Evolutionary conservation across 1,284 basidiomycete genomes (phyloP).

Genomic region (Rhodotorula sp.): DNA sequence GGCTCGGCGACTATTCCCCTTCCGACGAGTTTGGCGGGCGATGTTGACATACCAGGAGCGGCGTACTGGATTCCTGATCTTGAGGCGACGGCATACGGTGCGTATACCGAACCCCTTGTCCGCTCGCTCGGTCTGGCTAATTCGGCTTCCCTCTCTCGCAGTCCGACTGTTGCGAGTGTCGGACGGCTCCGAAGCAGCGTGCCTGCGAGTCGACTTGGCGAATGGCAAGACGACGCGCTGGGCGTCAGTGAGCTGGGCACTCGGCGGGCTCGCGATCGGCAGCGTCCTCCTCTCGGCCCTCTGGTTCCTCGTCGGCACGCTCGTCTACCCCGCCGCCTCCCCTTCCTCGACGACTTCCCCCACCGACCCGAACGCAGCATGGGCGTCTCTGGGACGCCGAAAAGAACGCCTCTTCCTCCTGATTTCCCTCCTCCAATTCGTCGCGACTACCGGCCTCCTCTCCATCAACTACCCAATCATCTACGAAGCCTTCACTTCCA

Average conservation of each 20-base stretch:
- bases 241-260: constrained; percentile 70
- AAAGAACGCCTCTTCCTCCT: constrained; percentile 70
- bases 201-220: constrained; percentile 83
- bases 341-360: constrained; percentile 34
- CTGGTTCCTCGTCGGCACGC: constrained; percentile 44
- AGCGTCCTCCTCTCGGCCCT: constrained; percentile 65
- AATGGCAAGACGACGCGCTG: constrained; percentile 85
- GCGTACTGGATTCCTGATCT: constrained; percentile 87
- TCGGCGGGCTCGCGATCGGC: constrained; percentile 66
- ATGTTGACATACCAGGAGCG: constrained; percentile 66
- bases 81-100: constrained; percentile 67
- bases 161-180: constrained; percentile 68
- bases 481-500: constrained; percentile 67
- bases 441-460: constrained; percentile 72
- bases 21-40: constrained; percentile 41
- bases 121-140: neutral
- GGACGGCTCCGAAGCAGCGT: constrained; percentile 73
- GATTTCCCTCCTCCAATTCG: constrained; percentile 74
- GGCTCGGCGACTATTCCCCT: constrained; percentile 51
- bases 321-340: constrained; percentile 48
- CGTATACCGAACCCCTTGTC: neutral
- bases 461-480: constrained; percentile 81
- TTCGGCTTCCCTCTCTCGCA: neutral
- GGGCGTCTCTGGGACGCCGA: constrained; percentile 28
- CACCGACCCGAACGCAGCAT: constrained; percentile 5